Conservation (phyloP, 495 filamentous ascomycete species). For the Glutinoglossum americanum region DNA sequence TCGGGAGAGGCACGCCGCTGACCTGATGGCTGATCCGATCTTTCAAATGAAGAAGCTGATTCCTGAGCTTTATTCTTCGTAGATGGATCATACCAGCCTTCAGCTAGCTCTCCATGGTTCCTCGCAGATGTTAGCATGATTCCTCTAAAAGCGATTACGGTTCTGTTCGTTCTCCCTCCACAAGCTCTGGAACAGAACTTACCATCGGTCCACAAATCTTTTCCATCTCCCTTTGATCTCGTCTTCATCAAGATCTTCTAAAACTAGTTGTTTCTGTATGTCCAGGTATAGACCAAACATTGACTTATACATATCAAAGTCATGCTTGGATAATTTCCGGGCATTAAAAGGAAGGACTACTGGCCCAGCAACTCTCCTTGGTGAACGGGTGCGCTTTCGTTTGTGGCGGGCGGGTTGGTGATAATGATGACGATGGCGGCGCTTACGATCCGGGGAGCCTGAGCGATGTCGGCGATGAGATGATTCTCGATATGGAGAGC, state of each 20-base stretch:
- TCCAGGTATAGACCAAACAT: slow-evolving; percentile 78
- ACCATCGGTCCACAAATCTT: slow-evolving; percentile 81
- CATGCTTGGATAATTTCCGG: slow-evolving; percentile 38
- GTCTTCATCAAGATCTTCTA: slow-evolving; percentile 40
- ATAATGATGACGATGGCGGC: neutral
- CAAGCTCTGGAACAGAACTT: slow-evolving; percentile 12
- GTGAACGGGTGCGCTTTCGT: neutral
- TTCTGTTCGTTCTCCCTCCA: neutral
- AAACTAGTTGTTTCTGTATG: slow-evolving; percentile 54
- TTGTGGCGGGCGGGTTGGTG: neutral
- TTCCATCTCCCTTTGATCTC: slow-evolving; percentile 79
- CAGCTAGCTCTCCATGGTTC: slow-evolving; percentile 80
- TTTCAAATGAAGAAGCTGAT: neutral
- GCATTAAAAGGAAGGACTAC: slow-evolving; percentile 41
- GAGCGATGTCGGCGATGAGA: neutral
- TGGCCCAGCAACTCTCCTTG: neutral
- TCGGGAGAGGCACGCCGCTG: slow-evolving; percentile 24
- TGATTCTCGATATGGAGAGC: neutral
- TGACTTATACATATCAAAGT: slow-evolving; percentile 37
- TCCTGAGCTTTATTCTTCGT: slow-evolving; percentile 12
- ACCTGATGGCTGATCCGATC: neutral
- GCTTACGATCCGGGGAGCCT: neutral
- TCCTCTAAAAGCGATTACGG: neutral
- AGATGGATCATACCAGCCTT: slow-evolving; percentile 77
- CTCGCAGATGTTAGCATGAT: slow-evolving; percentile 28